A percentile compares a stretch with the other conserved stretches of the same genome.
Evolutionary conservation across 345 rosid genomes (phyloP).

Genomic region (Kernera saxatilis): DNA sequence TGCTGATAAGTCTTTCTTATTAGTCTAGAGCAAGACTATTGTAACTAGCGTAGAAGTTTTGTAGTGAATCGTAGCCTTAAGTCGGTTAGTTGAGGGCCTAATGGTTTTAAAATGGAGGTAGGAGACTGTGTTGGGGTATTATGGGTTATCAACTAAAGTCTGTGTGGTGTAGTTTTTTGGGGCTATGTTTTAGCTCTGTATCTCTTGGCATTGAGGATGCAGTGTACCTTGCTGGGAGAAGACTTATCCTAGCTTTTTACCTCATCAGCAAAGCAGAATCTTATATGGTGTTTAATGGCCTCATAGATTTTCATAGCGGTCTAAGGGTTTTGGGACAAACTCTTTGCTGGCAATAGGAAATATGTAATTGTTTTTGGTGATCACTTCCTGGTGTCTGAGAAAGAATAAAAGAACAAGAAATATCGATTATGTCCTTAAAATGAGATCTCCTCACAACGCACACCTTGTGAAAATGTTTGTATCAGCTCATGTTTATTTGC

Average conservation of each 20-base stretch:
- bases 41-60: neutral
- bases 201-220: neutral
- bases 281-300: neutral
- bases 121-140: neutral
- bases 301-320: conserved; percentile 9
- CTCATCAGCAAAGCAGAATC: neutral
- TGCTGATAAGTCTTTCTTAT: conserved; percentile 2
- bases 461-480: neutral
- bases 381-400: neutral
- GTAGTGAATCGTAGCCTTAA: neutral
- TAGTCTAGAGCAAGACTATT: conserved; percentile 1
- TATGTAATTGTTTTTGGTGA: neutral
- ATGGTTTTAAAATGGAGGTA: neutral
- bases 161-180: neutral
- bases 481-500: neutral
- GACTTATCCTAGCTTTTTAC: neutral
- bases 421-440: neutral
- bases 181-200: neutral
- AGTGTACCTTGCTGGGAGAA: neutral
- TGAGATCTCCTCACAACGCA: neutral
- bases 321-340: neutral
- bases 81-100: neutral
- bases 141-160: neutral
- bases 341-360: neutral
- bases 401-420: neutral